Evolutionary conservation across 1,139 yeast species (phyloP), one percentile per base, ranked within the genome.

Genomic region (Pichia cactophila): DNA sequence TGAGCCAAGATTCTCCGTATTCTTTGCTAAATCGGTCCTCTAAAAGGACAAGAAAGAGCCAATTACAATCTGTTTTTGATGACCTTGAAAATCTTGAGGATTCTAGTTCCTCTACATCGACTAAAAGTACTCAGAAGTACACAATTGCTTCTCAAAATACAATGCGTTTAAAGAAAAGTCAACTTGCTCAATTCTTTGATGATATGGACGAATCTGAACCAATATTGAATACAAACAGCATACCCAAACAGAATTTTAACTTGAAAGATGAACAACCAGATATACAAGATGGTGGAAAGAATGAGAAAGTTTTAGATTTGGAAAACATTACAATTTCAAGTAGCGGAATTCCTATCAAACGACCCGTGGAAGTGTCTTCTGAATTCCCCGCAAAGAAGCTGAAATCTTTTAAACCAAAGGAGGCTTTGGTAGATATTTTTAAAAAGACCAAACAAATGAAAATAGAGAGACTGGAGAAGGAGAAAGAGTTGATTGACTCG

Each of bases 381-480:
- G 35, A 5, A 2, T 31, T 11, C n/a, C 39, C 39, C 3, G 39
- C 39, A 16, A 36, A 36, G n/a, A 36, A 36, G 26, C 9, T 36
- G 8, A 36, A 36, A 16, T 36, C 39, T 6, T 11, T n/a, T 5
- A 10, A 38, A 4, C 41, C 44, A 7, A 9, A 17, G 28, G 42
- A 42, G 35, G 26, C 45, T 31, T 29, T 56, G 26, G 53, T 51
- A 2, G 51, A 54, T 6, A 48, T 55, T 10, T 47, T 61, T n/a
- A 56, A 55, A 26, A 50, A 54, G 33, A 61, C 59, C 2, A 58
- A 54, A 47, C 50, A 52, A 17, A 36, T 49, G 31, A 59, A 57
- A 42, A 41, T 49, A 16, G 50, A 53, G 10, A 53, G 56, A 26
- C 49, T 43, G 0, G 44, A 46, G 10, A 44, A 52, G 17, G 53